Conservation (phyloP, 192 early-diverging fungal genomes). For the Coemansia sp. region DNA sequence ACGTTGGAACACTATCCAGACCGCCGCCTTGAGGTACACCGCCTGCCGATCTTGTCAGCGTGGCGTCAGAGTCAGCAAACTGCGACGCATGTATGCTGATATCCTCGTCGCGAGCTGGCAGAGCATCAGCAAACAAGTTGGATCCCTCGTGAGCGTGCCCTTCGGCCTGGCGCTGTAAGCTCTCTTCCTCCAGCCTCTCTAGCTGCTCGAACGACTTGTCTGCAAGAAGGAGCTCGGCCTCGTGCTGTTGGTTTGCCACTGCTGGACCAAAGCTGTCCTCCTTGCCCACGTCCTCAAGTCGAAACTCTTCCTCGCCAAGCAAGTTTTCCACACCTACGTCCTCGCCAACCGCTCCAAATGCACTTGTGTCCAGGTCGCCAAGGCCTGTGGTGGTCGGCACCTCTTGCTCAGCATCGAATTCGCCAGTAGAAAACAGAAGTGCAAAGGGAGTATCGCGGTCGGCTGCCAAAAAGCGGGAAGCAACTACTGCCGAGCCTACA, state of each 20-base stretch:
- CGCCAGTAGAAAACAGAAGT: constrained; percentile 23
- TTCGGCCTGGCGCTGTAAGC: constrained; percentile 37
- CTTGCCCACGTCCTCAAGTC: constrained; percentile 42
- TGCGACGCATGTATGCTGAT: constrained; percentile 10
- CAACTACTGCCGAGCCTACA: constrained; percentile 41
- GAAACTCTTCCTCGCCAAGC: constrained; percentile 22
- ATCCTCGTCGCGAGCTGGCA: constrained; percentile 33
- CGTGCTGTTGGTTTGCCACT: constrained; percentile 23
- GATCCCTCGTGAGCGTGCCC: constrained; percentile 31
- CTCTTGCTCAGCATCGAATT: constrained; percentile 19
- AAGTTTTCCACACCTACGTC: not conserved
- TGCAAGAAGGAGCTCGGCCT: constrained; percentile 29
- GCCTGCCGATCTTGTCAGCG: not conserved
- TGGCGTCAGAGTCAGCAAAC: constrained; percentile 10
- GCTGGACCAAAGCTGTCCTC: constrained; percentile 32
- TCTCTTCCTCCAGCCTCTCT: constrained; percentile 52
- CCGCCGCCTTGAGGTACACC: not conserved
- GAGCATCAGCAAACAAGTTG: constrained; percentile 31
- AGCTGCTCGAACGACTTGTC: constrained; percentile 51
- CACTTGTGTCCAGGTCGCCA: constrained; percentile 3
- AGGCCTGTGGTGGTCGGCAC: constrained; percentile 7
- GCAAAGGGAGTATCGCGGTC: constrained; percentile 27
- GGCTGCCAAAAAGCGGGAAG: constrained; percentile 27
- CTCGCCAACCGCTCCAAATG: constrained; percentile 11
- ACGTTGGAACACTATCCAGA: not conserved